Percentiles rank a stretch among this genome's conserved stretches.
phyloP scores from a whole-genome alignment of 768 basidiomycete genomes.

The Tephrocybe sp. region DNA sequence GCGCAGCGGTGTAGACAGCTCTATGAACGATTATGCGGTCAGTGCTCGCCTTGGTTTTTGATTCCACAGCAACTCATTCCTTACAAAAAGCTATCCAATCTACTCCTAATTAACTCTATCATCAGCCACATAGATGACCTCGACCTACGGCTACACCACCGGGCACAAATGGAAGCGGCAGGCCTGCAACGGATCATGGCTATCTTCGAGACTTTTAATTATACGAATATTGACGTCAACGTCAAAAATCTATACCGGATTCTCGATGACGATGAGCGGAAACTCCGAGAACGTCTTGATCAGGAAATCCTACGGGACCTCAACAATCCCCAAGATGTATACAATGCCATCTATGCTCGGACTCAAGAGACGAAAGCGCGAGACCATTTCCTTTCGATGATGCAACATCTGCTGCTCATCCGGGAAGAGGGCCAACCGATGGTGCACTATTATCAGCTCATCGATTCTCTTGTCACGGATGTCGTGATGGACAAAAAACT shows the following conservation, averaged over 20 bases:
- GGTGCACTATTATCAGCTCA: constrained; percentile 86
- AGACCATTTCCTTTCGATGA: constrained; percentile 87
- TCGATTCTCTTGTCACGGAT: constrained; percentile 87
- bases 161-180: constrained; percentile 86
- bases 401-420: constrained; percentile 92
- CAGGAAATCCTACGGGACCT: constrained; percentile 76
- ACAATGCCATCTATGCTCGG: constrained; percentile 74
- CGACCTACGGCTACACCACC: constrained; percentile 83
- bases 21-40: constrained; percentile 86
- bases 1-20: constrained; percentile 61
- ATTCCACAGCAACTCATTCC: constrained; percentile 8
- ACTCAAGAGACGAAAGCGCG: constrained; percentile 77
- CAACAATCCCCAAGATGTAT: constrained; percentile 83
- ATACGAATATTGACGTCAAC: constrained; percentile 64
- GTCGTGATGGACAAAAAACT: constrained; percentile 92
- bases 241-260: constrained; percentile 57
- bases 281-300: constrained; percentile 72
- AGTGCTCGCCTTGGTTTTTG: constrained; percentile 21
- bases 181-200: constrained; percentile 75
- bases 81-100: constrained; percentile 57
- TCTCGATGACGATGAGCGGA: constrained; percentile 75
- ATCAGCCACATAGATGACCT: constrained; percentile 70
- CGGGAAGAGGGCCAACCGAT: constrained; percentile 83
- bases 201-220: constrained; percentile 66
- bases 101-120: constrained; percentile 72